Evolutionary conservation across 2,329 filamentous ascomycete genomes (phyloP).

Genomic region (Ceratocystis huliohia): DNA sequence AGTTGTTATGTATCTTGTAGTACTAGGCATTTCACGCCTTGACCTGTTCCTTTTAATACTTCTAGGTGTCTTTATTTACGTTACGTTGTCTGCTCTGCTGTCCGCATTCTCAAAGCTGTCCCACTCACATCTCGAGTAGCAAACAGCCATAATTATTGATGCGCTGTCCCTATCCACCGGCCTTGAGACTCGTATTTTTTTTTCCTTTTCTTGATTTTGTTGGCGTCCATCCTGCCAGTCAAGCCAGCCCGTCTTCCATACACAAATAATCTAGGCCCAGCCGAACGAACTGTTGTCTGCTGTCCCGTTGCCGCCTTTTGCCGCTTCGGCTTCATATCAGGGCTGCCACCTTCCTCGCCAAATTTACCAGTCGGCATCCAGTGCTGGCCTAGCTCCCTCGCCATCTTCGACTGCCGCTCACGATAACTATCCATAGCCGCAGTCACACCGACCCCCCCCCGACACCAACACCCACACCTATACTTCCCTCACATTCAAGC

Average conservation of each 20-base stretch:
- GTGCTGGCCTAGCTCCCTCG: neutral
- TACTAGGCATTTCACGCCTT: neutral
- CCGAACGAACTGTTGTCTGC: neutral
- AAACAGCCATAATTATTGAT: neutral
- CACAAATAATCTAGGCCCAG: neutral
- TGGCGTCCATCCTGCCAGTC: neutral
- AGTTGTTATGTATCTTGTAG: neutral
- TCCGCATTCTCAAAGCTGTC: neutral
- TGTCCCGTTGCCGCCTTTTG: neutral
- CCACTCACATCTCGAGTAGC: neutral
- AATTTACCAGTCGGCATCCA: neutral
- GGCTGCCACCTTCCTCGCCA: neutral
- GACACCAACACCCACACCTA: too few species aligned
- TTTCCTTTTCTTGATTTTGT: neutral
- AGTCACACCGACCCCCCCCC: too few species aligned
- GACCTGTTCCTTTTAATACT: neutral
- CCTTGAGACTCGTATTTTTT: neutral
- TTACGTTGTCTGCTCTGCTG: neutral
- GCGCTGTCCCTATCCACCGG: neutral
- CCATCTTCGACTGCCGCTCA: neutral
- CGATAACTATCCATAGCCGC: too few species aligned
- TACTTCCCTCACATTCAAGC: too few species aligned
- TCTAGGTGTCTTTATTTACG: constrained; percentile 5
- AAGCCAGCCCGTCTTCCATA: neutral
- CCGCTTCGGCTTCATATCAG: neutral